Conservation (phyloP, 1,284 basidiomycete species). For the Rhodotorula sp. region DNA sequence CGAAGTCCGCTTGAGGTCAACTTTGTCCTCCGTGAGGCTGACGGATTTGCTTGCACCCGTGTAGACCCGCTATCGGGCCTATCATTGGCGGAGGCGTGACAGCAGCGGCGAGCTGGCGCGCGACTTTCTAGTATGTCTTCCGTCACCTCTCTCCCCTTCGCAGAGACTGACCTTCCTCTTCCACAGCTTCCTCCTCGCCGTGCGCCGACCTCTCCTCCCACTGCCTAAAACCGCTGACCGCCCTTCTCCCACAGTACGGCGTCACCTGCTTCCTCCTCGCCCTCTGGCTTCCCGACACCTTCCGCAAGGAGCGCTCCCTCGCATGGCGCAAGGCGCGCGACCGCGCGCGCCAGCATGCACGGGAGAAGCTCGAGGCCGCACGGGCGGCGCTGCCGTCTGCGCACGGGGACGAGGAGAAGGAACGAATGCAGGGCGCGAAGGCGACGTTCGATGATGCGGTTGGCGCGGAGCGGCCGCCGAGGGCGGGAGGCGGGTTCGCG, state of each 20-base stretch:
- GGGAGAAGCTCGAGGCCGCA: conserved; percentile 34
- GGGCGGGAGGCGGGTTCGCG: neutral
- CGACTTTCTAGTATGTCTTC: conserved; percentile 63
- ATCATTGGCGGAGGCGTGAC: conserved; percentile 66
- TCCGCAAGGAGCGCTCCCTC: conserved; percentile 73
- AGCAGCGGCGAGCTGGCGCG: conserved; percentile 68
- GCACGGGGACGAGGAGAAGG: neutral
- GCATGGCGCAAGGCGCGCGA: conserved; percentile 54
- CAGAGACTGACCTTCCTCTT: conserved; percentile 56
- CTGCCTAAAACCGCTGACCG: neutral
- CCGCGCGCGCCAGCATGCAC: conserved; percentile 36
- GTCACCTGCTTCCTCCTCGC: conserved; percentile 27
- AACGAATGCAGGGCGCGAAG: neutral
- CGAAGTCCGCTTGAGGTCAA: no score
- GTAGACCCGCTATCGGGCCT: conserved; percentile 57
- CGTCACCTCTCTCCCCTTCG: neutral
- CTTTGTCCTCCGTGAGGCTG: no score
- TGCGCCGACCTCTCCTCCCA: neutral
- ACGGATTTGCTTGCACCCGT: no score
- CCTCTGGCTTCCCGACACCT: conserved; percentile 65
- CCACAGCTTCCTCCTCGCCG: conserved; percentile 61
- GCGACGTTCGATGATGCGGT: neutral
- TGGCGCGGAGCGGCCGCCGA: no score
- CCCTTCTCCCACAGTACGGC: conserved; percentile 24
- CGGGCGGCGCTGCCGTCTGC: conserved; percentile 18